A percentile compares a stretch with the other conserved stretches of the same genome.
These are phyloP conservation scores for Cotoneaster glaucophyllus DNA, from an alignment of 306 rosid genomes.

Conservation along the genomic window DNA sequence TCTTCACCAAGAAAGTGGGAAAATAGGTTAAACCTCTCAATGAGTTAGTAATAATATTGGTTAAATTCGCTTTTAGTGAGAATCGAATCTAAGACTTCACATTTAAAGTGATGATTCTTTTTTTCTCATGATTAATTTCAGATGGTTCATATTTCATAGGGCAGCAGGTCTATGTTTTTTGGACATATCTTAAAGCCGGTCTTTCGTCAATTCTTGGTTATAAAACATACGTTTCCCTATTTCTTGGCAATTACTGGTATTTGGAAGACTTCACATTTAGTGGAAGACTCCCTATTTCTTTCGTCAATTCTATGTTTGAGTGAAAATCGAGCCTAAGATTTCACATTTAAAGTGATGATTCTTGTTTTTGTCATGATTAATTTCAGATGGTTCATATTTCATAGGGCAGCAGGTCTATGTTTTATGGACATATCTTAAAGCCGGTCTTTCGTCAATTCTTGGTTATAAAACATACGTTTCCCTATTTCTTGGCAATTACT, in stretches of 20 bases:
- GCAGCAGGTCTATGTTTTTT: background rate
- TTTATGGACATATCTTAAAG: background rate
- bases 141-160: background rate
- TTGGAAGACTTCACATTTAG: too few relatives aligned
- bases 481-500: background rate
- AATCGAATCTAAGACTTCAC: accelerated
- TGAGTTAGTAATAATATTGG: too few relatives aligned
- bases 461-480: background rate
- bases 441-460: background rate
- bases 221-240: background rate
- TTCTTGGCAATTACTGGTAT: background rate
- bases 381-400: background rate
- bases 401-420: too few relatives aligned
- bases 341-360: too few relatives aligned
- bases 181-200: background rate
- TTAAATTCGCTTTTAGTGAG: too few relatives aligned
- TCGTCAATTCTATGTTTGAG: too few relatives aligned
- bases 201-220: background rate
- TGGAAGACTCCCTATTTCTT: too few relatives aligned
- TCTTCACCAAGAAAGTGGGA: accelerated
- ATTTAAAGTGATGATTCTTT: background rate
- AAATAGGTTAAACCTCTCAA: accelerated
- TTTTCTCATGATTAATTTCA: background rate
- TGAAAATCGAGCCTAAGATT: accelerated
- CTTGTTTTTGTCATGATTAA: background rate